Percentiles rank a stretch among this genome's conserved stretches.
phyloP scores from a whole-genome alignment of 169 alveolate genomes.

The Cryptosporidium bovis region DNA sequence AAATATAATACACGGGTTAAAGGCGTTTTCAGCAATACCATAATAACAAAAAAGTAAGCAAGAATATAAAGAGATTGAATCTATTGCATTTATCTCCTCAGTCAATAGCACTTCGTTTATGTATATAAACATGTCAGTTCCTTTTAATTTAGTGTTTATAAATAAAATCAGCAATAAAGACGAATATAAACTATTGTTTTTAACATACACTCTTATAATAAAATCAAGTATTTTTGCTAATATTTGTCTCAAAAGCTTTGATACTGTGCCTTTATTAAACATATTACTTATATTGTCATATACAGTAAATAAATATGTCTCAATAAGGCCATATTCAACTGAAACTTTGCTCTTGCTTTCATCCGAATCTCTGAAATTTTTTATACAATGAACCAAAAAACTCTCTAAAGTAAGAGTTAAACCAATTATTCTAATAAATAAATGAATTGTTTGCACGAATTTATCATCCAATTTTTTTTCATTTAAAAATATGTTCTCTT shows the following conservation, averaged over 20 bases:
- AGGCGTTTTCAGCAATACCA: neutral
- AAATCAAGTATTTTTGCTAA: constrained; percentile 6
- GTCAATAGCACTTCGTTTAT: neutral
- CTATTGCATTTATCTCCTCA: neutral
- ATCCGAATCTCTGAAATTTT: neutral
- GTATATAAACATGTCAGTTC: constrained; percentile 9
- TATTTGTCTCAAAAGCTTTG: constrained; percentile 30
- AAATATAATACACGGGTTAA: neutral
- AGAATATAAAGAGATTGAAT: neutral
- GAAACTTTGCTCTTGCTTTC: neutral
- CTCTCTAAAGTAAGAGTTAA: constrained; percentile 13
- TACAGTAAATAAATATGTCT: no score
- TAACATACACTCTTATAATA: neutral
- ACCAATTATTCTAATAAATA: constrained; percentile 9
- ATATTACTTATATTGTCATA: neutral
- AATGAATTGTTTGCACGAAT: neutral
- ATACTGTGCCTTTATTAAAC: constrained; percentile 9
- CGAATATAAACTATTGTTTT: neutral
- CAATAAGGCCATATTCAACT: no score
- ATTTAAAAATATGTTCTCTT: no score
- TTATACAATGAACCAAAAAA: constrained; percentile 11
- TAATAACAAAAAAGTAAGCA: constrained; percentile 1
- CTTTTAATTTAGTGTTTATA: constrained; percentile 16
- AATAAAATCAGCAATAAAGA: constrained; percentile 17
- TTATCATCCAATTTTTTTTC: neutral